Evolutionary conservation across 441 rosid species (phyloP).

Genomic region (Gossypium laxum): DNA sequence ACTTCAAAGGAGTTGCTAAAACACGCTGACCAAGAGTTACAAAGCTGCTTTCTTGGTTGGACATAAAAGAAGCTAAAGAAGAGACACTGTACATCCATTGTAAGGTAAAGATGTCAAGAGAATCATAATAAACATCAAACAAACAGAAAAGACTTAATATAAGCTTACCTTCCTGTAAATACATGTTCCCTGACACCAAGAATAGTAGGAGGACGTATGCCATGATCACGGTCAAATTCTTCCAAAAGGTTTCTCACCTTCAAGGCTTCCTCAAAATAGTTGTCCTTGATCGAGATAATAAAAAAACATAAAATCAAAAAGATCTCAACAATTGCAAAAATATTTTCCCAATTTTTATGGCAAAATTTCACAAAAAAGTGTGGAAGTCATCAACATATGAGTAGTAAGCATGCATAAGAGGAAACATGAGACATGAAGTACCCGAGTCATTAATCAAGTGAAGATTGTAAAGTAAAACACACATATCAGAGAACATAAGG

Average conservation of each 20-base stretch:
- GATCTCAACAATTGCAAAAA: not conserved
- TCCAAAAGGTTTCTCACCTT: constrained; percentile 96
- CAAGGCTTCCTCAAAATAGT: constrained; percentile 96
- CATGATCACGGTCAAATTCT: constrained; percentile 75
- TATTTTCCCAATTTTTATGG: not conserved
- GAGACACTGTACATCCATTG: constrained; percentile 64
- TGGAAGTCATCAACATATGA: not conserved
- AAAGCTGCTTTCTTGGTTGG: constrained; percentile 90
- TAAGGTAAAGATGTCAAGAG: not conserved
- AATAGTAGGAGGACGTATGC: constrained; percentile 81
- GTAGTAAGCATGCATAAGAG: not conserved
- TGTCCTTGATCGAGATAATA: constrained; percentile 42
- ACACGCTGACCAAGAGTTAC: constrained; percentile 97
- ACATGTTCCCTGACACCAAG: constrained; percentile 97
- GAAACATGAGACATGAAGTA: not conserved
- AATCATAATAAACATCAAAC: not conserved
- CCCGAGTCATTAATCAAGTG: not conserved
- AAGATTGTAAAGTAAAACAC: not conserved
- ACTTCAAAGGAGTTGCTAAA: constrained; percentile 89
- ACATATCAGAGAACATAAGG: not conserved
- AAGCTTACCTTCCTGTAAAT: constrained; percentile 82
- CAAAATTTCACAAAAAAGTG: not conserved
- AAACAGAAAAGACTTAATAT: constrained; percentile 6
- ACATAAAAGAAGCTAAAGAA: constrained; percentile 92
- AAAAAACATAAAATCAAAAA: not conserved